phyloP scores from a whole-genome alignment of 192 early-diverging fungal genomes.

The Backusella liffmaniae region DNA sequence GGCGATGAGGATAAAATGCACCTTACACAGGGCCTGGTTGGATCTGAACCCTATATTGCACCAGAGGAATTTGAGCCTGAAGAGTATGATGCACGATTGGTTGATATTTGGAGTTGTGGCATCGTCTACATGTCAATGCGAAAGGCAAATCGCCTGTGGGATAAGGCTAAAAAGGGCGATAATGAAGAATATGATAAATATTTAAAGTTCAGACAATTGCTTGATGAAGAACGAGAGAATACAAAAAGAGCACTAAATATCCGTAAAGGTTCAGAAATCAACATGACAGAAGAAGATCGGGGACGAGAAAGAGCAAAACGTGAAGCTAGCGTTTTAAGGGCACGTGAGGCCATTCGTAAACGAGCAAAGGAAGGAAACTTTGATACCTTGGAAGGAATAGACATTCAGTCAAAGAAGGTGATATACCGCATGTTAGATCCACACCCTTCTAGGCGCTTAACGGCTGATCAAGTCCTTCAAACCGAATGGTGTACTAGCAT shows the following conservation, averaged over 20 bases:
- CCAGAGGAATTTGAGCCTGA: slow-evolving; percentile 78
- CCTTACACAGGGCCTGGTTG: slow-evolving; percentile 83
- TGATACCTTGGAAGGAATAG: slow-evolving; percentile 15
- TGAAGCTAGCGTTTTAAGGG: slow-evolving; percentile 8
- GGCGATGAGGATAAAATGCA: slow-evolving; percentile 61
- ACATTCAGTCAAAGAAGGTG: slow-evolving; percentile 7
- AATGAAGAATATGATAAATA: slow-evolving; percentile 7
- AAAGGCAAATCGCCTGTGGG: slow-evolving; percentile 5
- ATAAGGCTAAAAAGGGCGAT: slow-evolving; percentile 19
- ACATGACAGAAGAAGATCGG: slow-evolving; percentile 14
- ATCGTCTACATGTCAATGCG: slow-evolving; percentile 58
- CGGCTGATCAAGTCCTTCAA: slow-evolving; percentile 11
- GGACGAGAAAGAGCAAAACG: slow-evolving; percentile 14
- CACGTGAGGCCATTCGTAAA: slow-evolving; percentile 6
- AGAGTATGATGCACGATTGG: slow-evolving; percentile 87
- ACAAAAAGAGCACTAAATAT: neutral
- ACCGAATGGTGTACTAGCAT: slow-evolving; percentile 18
- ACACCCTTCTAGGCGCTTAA: slow-evolving; percentile 8
- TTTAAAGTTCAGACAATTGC: slow-evolving; percentile 7
- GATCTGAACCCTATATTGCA: slow-evolving; percentile 95
- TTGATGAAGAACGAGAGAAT: slow-evolving; percentile 18
- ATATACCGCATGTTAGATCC: slow-evolving; percentile 24
- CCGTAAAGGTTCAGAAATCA: slow-evolving; percentile 4
- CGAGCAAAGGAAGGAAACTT: slow-evolving; percentile 15
- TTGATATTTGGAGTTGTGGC: slow-evolving; percentile 91